These are phyloP conservation scores for Lepiota venenata DNA, from an alignment of 768 basidiomycete species.

Conservation along the genomic window DNA sequence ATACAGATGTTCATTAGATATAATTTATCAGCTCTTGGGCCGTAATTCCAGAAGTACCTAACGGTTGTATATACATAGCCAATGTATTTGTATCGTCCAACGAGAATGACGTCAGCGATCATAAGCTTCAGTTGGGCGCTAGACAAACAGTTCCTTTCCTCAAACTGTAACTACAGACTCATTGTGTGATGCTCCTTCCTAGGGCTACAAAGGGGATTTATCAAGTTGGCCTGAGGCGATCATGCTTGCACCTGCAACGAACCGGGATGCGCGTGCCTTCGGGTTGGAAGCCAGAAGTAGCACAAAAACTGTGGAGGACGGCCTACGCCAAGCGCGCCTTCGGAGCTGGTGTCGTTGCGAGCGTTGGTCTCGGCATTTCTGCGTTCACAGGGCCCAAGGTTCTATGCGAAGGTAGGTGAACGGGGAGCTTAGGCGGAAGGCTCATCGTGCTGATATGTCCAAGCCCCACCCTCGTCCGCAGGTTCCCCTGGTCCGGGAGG, in stretches of 20 bases:
- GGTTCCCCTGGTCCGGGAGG: neutral
- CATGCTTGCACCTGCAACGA: neutral
- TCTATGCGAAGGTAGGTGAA: conserved; percentile 51
- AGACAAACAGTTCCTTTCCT: no score
- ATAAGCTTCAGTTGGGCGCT: neutral
- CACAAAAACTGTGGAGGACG: neutral
- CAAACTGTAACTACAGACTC: no score
- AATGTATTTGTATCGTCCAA: neutral
- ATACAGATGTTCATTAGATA: no score
- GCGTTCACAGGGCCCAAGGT: conserved; percentile 31
- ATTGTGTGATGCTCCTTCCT: neutral
- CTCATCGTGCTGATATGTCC: neutral
- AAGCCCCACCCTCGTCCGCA: neutral
- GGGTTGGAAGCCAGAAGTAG: neutral
- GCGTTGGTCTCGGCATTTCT: conserved; percentile 43
- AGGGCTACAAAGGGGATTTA: neutral
- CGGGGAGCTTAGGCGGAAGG: neutral
- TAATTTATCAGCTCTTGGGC: no score
- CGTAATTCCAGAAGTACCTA: no score
- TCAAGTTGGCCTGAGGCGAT: neutral
- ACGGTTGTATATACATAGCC: neutral
- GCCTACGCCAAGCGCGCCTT: conserved; percentile 5
- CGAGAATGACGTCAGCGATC: neutral
- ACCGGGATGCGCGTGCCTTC: neutral
- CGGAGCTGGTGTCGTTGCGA: conserved; percentile 33